phyloP scores from a whole-genome alignment of 352 stramenopile species.

The Phytopythium ostracodes region DNA sequence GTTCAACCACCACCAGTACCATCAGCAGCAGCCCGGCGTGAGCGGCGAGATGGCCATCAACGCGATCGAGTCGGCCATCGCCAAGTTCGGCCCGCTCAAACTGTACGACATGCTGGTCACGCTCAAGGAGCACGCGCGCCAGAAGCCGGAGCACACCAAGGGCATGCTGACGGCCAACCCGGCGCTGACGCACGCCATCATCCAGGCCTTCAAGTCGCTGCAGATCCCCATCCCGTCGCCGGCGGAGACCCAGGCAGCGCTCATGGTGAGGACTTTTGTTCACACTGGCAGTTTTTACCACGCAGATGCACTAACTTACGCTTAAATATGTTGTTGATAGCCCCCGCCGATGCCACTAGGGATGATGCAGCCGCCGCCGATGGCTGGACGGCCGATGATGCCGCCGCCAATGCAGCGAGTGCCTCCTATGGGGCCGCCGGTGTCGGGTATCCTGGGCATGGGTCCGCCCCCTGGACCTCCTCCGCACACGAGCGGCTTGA shows the following conservation, averaged over 20 bases:
- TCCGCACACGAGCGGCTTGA: conserved; percentile 13
- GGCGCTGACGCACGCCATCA: conserved; percentile 77
- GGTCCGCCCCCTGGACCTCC: conserved; percentile 26
- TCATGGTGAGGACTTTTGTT: conserved; percentile 20
- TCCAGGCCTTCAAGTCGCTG: conserved; percentile 82
- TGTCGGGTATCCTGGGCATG: conserved; percentile 47
- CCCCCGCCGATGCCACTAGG: conserved; percentile 9
- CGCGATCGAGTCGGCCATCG: conserved; percentile 73
- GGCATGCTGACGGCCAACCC: conserved; percentile 71
- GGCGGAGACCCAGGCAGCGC: conserved; percentile 45
- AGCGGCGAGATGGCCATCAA: conserved; percentile 78
- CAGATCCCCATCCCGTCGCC: conserved; percentile 74
- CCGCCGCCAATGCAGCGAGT: conserved; percentile 23
- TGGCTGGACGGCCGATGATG: conserved; percentile 26
- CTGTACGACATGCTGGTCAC: conserved; percentile 84
- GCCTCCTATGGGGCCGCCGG: conserved; percentile 21
- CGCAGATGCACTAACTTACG: not conserved
- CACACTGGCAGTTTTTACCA: not conserved
- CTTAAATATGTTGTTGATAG: not conserved
- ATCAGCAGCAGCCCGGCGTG: conserved; percentile 34
- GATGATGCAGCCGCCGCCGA: conserved; percentile 28
- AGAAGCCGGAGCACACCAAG: conserved; percentile 75
- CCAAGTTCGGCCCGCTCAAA: conserved; percentile 60
- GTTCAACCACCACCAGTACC: conserved; percentile 22
- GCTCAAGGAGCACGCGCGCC: conserved; percentile 73